phyloP scores from a whole-genome alignment of 371 early-diverging fungal genomes.

The Saksenaea oblongispora region DNA sequence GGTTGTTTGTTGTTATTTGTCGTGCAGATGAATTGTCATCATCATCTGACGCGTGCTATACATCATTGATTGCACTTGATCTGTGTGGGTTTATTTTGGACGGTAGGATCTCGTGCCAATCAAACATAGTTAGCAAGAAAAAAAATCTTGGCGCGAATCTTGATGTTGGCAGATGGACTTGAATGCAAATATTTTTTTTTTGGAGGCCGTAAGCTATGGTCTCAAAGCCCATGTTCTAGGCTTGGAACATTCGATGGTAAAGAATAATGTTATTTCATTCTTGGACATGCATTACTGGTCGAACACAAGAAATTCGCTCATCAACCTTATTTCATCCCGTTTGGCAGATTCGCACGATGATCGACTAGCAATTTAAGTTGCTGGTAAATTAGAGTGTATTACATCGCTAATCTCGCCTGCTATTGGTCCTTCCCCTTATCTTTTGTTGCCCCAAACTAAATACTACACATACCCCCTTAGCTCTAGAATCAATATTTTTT shows the following conservation, averaged over 20 bases:
- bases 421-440: too few species aligned
- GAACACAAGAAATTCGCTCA: too few species aligned
- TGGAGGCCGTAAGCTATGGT: background rate
- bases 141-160: conserved; percentile 2
- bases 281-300: too few species aligned
- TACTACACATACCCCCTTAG: too few species aligned
- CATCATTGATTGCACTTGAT: background rate
- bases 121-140: background rate
- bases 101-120: background rate
- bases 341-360: too few species aligned
- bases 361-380: too few species aligned
- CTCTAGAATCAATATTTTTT: too few species aligned
- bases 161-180: background rate
- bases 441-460: too few species aligned
- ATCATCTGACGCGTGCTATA: background rate
- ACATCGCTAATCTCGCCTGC: too few species aligned
- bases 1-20: background rate
- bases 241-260: background rate
- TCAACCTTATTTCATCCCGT: too few species aligned
- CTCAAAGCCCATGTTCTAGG: background rate
- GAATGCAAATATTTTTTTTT: background rate
- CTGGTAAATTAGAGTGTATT: too few species aligned
- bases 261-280: too few species aligned
- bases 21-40: background rate
- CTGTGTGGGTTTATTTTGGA: background rate